Conservation (phyloP, 192 early-diverging fungal species). For the Coemansia sp. region DNA sequence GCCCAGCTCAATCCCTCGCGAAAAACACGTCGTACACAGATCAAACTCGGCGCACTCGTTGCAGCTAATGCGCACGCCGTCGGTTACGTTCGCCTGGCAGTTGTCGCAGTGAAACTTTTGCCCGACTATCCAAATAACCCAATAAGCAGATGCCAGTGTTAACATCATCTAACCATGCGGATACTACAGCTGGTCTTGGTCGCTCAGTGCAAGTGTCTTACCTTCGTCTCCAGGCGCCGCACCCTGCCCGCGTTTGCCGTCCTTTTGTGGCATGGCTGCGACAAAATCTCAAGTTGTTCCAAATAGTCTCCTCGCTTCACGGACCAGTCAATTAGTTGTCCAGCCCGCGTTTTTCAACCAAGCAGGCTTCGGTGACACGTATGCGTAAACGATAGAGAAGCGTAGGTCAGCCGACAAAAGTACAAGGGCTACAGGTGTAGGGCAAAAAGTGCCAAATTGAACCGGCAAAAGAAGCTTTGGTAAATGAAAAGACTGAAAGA, state of each 20-base stretch:
- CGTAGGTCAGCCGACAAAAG: background rate
- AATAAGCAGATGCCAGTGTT: background rate
- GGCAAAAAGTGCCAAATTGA: background rate
- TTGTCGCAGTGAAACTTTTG: slow-evolving; percentile 73
- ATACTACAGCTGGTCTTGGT: background rate
- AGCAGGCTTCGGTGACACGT: background rate
- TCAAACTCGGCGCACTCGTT: slow-evolving; percentile 85
- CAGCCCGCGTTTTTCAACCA: no score
- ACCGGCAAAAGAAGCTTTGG: background rate
- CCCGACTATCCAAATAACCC: slow-evolving; percentile 21
- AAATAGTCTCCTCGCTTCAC: background rate
- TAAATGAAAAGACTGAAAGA: background rate
- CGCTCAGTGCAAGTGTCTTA: slow-evolving; percentile 10
- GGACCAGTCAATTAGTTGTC: slow-evolving; percentile 1
- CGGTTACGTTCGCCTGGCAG: slow-evolving; percentile 86
- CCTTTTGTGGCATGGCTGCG: slow-evolving; percentile 9
- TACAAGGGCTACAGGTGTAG: background rate
- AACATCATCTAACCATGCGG: background rate
- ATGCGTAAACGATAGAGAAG: background rate
- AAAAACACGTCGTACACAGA: slow-evolving; percentile 93
- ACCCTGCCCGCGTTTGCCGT: slow-evolving; percentile 15
- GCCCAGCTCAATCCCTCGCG: slow-evolving; percentile 73
- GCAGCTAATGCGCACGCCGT: slow-evolving; percentile 85
- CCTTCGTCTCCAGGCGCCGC: slow-evolving; percentile 34
- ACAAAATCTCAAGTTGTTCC: background rate